A percentile compares a stretch with the other conserved stretches of the same genome.
phyloP scores from a whole-genome alignment of 768 basidiomycete genomes.

The Panus rudis region DNA sequence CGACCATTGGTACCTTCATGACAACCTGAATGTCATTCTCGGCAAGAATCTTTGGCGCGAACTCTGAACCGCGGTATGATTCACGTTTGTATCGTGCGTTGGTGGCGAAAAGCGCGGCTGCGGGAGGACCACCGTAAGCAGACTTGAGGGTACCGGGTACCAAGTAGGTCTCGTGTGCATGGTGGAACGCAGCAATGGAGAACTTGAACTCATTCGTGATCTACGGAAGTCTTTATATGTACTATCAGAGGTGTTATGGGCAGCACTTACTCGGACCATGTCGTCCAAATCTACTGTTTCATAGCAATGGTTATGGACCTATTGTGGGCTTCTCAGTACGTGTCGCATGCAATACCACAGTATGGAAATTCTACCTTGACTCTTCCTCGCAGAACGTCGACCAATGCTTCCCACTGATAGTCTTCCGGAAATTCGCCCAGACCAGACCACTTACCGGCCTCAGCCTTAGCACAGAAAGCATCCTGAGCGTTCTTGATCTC shows the following conservation, averaged over 20 bases:
- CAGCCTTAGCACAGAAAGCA: slow-evolving; percentile 49
- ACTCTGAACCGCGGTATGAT: slow-evolving; percentile 59
- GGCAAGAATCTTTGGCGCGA: slow-evolving; percentile 52
- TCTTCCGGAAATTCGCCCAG: slow-evolving; percentile 58
- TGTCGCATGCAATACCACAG: not conserved
- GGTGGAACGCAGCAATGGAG: slow-evolving; percentile 74
- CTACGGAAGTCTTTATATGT: slow-evolving; percentile 26
- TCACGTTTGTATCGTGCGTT: slow-evolving; percentile 64
- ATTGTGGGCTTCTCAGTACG: not conserved
- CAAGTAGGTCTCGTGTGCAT: slow-evolving; percentile 88
- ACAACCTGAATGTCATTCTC: slow-evolving; percentile 51
- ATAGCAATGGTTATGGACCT: slow-evolving; percentile 54
- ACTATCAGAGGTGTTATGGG: not conserved
- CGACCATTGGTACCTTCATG: slow-evolving; percentile 61
- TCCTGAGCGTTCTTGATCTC: slow-evolving; percentile 64
- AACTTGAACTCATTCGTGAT: slow-evolving; percentile 90
- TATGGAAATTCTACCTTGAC: slow-evolving; percentile 46
- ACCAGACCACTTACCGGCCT: slow-evolving; percentile 39
- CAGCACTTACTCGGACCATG: slow-evolving; percentile 24
- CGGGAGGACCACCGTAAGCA: slow-evolving; percentile 56
- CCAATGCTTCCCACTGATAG: slow-evolving; percentile 72
- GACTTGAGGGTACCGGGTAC: slow-evolving; percentile 75
- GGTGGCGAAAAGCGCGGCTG: slow-evolving; percentile 75
- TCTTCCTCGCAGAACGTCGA: slow-evolving; percentile 70
- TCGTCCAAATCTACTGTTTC: slow-evolving; percentile 63